Conservation (phyloP, 345 rosid genomes). For the Salix dunnii region DNA sequence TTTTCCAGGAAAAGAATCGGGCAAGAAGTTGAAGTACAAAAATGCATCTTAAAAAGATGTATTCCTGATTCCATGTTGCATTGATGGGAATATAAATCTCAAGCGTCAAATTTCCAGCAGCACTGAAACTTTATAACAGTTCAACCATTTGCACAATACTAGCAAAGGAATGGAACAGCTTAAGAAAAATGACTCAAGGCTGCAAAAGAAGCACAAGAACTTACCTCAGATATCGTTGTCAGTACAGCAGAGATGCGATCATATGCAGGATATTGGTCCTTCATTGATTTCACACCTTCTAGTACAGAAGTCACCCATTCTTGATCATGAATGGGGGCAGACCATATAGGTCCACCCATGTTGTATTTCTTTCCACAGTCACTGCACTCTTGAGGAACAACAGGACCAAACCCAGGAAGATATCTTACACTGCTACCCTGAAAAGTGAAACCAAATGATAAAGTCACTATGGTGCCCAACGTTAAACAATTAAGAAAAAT, state of each 20-base stretch:
- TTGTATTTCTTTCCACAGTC: conserved; percentile 92
- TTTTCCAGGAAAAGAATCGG: not conserved
- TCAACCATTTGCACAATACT: not conserved
- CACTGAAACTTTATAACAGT: not conserved
- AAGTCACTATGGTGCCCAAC: not conserved
- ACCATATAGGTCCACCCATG: conserved; percentile 99
- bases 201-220: not conserved
- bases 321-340: conserved; percentile 91
- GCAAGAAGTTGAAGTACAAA: not conserved
- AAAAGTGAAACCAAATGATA: not conserved
- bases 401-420: conserved; percentile 93
- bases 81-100: not conserved
- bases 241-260: conserved; percentile 80
- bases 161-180: not conserved
- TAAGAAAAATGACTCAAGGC: not conserved
- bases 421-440: conserved; percentile 84
- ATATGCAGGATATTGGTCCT: conserved; percentile 84
- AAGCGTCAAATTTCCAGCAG: not conserved
- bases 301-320: conserved; percentile 78
- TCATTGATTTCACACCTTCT: conserved; percentile 65
- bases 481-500: not conserved
- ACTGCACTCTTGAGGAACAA: conserved; percentile 82
- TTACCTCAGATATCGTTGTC: conserved; percentile 86
- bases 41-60: not conserved
- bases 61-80: not conserved